Percentiles rank a stretch among this genome's conserved stretches.
phyloP scores from a whole-genome alignment of 2,329 filamentous ascomycete species.

The Microdochium bolleyi region DNA sequence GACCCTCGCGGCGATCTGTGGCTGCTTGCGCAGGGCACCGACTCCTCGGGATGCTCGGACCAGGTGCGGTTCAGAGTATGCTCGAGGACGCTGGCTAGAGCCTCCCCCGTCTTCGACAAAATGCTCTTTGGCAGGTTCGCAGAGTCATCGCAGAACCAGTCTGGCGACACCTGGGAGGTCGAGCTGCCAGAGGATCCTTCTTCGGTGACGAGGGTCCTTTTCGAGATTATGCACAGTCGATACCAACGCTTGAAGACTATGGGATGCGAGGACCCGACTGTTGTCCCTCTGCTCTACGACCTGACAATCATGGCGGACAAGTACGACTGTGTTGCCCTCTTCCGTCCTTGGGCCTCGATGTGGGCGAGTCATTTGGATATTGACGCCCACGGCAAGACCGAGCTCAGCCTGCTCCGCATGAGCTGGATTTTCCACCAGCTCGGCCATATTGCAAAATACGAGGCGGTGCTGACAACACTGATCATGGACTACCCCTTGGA shows the following conservation, averaged over 20 bases:
- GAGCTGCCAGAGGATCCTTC: not conserved
- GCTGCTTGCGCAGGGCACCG: not conserved
- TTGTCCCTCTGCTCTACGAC: not conserved
- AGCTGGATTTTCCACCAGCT: not conserved
- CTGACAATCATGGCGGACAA: not conserved
- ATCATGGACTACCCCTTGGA: not conserved
- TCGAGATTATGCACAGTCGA: not conserved
- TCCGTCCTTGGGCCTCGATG: not conserved
- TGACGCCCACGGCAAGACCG: not conserved
- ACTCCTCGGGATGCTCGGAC: not conserved
- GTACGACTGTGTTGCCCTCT: not conserved
- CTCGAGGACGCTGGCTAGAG: not conserved
- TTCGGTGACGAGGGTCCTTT: not conserved
- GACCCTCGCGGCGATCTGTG: not conserved
- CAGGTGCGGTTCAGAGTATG: not conserved
- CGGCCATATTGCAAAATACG: not conserved
- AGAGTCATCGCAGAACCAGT: not conserved
- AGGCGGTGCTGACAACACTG: not conserved
- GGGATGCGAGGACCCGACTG: not conserved
- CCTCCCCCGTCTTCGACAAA: not conserved
- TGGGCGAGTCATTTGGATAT: not conserved
- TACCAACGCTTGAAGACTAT: not conserved
- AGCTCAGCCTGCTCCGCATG: not conserved
- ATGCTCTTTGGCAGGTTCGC: not conserved
- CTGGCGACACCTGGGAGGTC: not conserved